These are phyloP conservation scores for Aspergillus phoenicis DNA, from an alignment of 2,329 filamentous ascomycete genomes.

Conservation along the genomic window DNA sequence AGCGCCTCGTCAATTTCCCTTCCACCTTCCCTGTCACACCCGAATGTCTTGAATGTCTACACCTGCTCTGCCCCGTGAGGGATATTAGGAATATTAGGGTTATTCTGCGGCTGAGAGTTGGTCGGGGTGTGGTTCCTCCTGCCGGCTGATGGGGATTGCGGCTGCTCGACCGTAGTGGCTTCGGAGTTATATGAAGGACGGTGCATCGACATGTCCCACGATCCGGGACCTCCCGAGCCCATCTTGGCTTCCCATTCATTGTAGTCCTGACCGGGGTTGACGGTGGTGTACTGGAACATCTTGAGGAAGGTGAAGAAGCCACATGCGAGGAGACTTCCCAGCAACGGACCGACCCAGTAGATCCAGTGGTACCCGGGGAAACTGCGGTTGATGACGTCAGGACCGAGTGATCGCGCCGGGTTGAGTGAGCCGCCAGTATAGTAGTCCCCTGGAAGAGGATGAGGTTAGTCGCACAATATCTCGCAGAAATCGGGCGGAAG, in stretches of 20 bases:
- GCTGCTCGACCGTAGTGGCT: conserved; percentile 14
- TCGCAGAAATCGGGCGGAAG: no score
- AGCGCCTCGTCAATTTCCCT: background rate
- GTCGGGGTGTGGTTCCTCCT: background rate
- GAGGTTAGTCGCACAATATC: background rate
- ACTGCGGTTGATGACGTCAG: conserved; percentile 47
- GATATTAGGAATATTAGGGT: background rate
- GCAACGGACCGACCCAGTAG: conserved; percentile 52
- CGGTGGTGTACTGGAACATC: conserved; percentile 46
- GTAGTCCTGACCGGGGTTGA: conserved; percentile 61
- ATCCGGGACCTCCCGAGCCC: conserved; percentile 16
- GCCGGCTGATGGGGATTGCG: conserved; percentile 11
- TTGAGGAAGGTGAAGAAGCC: conserved; percentile 54
- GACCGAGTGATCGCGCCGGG: conserved; percentile 52
- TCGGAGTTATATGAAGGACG: conserved; percentile 21
- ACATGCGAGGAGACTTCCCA: conserved; percentile 52
- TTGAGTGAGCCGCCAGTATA: conserved; percentile 54
- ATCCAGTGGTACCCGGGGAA: conserved; percentile 55
- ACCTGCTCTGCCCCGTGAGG: background rate
- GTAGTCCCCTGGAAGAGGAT: conserved; percentile 41
- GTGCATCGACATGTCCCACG: conserved; percentile 23
- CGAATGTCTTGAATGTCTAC: background rate
- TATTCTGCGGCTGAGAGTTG: background rate
- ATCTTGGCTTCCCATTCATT: conserved; percentile 35
- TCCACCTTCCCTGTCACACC: background rate